Conservation (phyloP, 192 early-diverging fungal genomes). For the Coemansia sp. region DNA sequence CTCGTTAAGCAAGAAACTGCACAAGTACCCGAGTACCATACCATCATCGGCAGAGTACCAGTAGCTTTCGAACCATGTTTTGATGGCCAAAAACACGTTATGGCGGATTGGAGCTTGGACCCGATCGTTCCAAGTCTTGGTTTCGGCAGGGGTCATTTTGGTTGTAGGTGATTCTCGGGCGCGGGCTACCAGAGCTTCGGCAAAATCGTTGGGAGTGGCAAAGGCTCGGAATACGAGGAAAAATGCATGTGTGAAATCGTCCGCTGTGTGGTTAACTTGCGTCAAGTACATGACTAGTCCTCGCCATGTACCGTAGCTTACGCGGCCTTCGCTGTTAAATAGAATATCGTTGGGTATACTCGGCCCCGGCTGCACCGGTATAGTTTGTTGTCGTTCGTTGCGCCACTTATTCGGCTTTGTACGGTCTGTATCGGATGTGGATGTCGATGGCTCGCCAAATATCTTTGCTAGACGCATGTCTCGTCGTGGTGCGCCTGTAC, state of each 20-base stretch:
- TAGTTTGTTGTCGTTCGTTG: not conserved
- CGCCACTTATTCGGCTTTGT: not conserved
- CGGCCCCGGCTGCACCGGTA: not conserved
- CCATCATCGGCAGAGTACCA: constrained; percentile 63
- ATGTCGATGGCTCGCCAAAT: constrained; percentile 24
- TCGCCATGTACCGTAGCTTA: constrained; percentile 53
- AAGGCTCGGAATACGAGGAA: constrained; percentile 88
- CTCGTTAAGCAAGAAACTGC: constrained; percentile 39
- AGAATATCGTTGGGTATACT: constrained; percentile 16
- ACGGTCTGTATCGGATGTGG: not conserved
- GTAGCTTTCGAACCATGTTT: constrained; percentile 81
- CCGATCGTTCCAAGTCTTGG: constrained; percentile 62
- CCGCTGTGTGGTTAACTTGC: constrained; percentile 51
- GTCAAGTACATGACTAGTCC: constrained; percentile 45
- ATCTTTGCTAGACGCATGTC: constrained; percentile 34
- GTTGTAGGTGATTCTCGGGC: constrained; percentile 63
- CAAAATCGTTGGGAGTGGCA: constrained; percentile 67
- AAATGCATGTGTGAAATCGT: constrained; percentile 70
- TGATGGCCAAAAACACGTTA: constrained; percentile 78
- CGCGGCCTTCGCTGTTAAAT: constrained; percentile 51
- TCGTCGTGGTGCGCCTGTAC: constrained; percentile 15
- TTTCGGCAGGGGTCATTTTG: constrained; percentile 57
- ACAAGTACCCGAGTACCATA: constrained; percentile 24
- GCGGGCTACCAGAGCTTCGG: constrained; percentile 66
- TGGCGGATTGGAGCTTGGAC: constrained; percentile 65